Conservation (phyloP, 345 rosid species). For the Luvunga scandens region DNA sequence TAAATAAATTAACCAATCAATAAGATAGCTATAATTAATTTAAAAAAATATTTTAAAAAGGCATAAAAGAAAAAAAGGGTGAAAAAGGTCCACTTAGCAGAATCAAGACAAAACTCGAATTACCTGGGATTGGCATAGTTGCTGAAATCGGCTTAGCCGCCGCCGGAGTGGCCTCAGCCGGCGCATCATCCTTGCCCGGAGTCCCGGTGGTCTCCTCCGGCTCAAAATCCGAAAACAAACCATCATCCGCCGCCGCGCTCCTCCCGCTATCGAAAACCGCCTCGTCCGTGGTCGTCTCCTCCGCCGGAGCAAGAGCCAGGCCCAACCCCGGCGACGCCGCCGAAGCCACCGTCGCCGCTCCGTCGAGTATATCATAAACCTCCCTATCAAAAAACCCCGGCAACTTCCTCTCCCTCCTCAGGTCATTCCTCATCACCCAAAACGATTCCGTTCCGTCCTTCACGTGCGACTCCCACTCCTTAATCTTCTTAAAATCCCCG, state of each 20-base stretch:
- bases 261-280: conserved; percentile 65
- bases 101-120: neutral
- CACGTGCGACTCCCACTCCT: conserved; percentile 77
- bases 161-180: conserved; percentile 4
- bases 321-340: conserved; percentile 26
- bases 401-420: conserved; percentile 77
- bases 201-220: conserved; percentile 53
- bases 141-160: conserved; percentile 28
- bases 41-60: neutral
- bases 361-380: conserved; percentile 83
- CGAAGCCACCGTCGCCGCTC: conserved; percentile 30
- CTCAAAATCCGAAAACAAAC: conserved; percentile 68
- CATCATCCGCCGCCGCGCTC: conserved; percentile 64
- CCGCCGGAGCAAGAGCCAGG: conserved; percentile 39
- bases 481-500: conserved; percentile 96
- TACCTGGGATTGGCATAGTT: conserved; percentile 47
- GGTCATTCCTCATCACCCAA: conserved; percentile 94
- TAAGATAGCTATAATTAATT: neutral
- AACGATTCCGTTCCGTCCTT: conserved; percentile 80
- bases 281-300: conserved; percentile 25
- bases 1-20: neutral
- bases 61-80: neutral
- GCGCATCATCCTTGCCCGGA: conserved; percentile 34
- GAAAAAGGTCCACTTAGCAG: neutral
- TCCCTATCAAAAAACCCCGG: conserved; percentile 96